Base-by-base conservation (phyloP, 495 filamentous ascomycete species). In the Trichoderma asperelloides region DNA sequence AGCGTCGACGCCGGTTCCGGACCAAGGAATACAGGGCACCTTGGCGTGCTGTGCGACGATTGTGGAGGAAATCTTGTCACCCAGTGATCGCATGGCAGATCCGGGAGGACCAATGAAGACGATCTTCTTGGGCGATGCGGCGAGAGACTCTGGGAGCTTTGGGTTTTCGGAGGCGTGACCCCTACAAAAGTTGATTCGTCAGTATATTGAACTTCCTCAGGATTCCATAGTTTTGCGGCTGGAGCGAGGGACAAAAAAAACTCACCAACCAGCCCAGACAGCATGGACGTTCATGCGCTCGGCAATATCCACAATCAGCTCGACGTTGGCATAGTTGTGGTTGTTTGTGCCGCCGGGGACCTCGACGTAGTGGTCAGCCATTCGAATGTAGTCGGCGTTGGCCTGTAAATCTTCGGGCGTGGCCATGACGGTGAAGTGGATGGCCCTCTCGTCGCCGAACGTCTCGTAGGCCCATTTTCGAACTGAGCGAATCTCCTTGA, bases 391-490 rank as follows among this genome's bases (percentile, higher is more conserved):
- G 80, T 99, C 95, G 64, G 95, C 96, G 77, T 99, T 99, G 68
- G 94, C 95, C 74, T 87, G 85, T 71, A 99, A 79, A 89, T 99
- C 95, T 79, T 99, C 95, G n/a, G 95, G 95, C 55, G 95, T 99
- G 69, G 95, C 95, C 95, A 99, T 99, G 69, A 97, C 95, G 65
- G 96, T 98, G 77, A 99, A 98, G 74, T 97, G 95, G 77, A 99
- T 96, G 68, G 96, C 95, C 72, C 89, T 86, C 82, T 99, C 95
- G 79, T 99, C 93, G 76, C 95, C 93, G 73, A 99, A 98, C 6
- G 91, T 94, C 81, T 99, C 95, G 86, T 99, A 99, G 66, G 95
- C 95, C 95, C 95, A 99, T 93, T 98, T 99, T 76, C 95, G 88
- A 70, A 99, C 93, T 33, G 93, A 97, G 72, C 95, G 86, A 73